Evolutionary conservation across 139 green algal species (phyloP), one percentile per base, ranked within the genome.

Genomic region (Edaphochlamys debaryana): DNA sequence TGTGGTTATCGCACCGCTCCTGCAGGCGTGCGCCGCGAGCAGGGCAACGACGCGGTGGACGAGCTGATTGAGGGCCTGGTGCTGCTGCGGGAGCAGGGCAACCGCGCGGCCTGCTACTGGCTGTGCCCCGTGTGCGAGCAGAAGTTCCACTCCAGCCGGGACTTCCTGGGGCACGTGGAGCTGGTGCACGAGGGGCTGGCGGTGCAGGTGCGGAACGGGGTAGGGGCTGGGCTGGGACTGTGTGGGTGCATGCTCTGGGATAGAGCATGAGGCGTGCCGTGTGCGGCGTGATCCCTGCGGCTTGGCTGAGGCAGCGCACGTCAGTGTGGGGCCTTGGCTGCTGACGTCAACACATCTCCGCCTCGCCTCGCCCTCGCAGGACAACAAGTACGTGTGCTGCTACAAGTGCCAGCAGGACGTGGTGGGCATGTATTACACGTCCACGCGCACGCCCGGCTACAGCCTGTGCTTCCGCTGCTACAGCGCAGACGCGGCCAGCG

Each of bases 41-140:
- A 89, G 37, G 92, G 90, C 20, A 70, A 40, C 48, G 86, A 91
- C 20, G 86, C 79, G 0, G 89, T 89, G 40, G 87, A 92, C 69
- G 92, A 94, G 82, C 77, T 92, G 63, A 91, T 87, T 54, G 84
- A 95, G 69, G 90, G 87, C 1, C 85, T 95, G 88, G 86, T 90
- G 85, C 82, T 94, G 79, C 79, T 95, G 82, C 82, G 87, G 8
- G 89, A 92, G 79, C 80, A 88, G 45, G 84, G 70, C 77, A 90
- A 88, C 79, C 75, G 58, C 48, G 85, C 72, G n/a, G 86, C 90
- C 0, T 83, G 89, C 77, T 92, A 91, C 84, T 95, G 92, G 92
- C 62, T 82, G 41, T 95, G 92, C 85, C 84, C 89, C 9, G 81
- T 86, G 38, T 95, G 92, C 72, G 81, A 92, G 71, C 74, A 88